These are phyloP conservation scores for Sporothrix schenckii DNA, from an alignment of 2,329 filamentous ascomycete genomes.

Conservation along the genomic window DNA sequence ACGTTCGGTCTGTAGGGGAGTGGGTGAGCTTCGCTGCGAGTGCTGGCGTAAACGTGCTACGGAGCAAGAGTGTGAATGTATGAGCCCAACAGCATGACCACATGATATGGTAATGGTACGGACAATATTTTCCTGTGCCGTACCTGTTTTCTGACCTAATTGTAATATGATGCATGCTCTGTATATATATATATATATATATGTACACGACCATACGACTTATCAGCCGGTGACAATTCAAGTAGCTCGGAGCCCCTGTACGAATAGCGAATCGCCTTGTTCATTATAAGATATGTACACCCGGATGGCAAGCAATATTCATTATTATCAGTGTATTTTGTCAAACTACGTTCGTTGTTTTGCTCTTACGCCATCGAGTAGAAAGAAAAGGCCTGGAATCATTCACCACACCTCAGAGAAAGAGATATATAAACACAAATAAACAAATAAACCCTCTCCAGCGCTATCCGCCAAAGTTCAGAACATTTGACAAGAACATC, in stretches of 20 bases:
- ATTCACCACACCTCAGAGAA: neutral
- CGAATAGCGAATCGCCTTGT: neutral
- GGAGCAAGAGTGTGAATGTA: conserved; percentile 85
- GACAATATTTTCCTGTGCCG: neutral
- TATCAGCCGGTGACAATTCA: neutral
- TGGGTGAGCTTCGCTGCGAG: conserved; percentile 83
- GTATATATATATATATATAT: no score
- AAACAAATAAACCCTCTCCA: neutral
- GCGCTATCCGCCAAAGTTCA: no score
- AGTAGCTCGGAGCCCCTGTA: neutral
- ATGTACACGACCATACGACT: neutral
- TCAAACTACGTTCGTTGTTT: neutral
- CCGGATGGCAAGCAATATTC: neutral
- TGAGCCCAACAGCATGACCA: conserved; percentile 45
- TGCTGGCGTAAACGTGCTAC: conserved; percentile 76
- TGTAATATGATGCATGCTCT: neutral
- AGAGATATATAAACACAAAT: neutral
- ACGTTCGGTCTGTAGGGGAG: conserved; percentile 66
- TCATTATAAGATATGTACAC: neutral
- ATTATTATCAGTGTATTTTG: neutral
- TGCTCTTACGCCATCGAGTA: neutral
- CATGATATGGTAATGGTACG: neutral
- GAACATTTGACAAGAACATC: no score
- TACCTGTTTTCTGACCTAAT: neutral
- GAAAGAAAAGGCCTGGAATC: neutral